Evolutionary conservation across 352 stramenopile genomes (phyloP), one percentile per base, ranked within the genome.

Genomic region (Phytophthora hybrid): DNA sequence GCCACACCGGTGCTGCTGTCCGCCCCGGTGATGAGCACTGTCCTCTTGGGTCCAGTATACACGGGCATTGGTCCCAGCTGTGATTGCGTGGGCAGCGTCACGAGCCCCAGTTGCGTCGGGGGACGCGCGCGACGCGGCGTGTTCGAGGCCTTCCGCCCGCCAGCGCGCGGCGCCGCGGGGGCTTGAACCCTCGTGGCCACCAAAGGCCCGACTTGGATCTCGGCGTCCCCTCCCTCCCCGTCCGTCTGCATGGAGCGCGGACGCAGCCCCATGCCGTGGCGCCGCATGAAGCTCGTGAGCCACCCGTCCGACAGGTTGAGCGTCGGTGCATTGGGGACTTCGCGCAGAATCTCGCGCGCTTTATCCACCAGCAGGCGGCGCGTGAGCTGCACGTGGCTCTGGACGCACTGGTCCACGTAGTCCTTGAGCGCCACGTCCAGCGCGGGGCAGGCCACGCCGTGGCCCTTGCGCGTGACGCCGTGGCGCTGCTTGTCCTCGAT

Each of bases 1-100:
- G 70, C 75, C 46, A 84, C 41, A 0, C 81, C 81, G 13, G 83
- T 79, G 19, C 68, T 77, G 39, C 72, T 76, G 53, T 75, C 79
- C 19, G 67, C 69, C 13, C 82, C 82, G 18, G 82, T 88, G 68
- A 90, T 84, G 6, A 88, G 39, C 44, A 89, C 81, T n/a, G 78
- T 85, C 37, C 81, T 74, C 44, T 69, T 70, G 7, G 67, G 59
- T 23, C 68, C 73, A 10, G 68, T 76, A 58, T 78, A 78, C 18
- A 75, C 55, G 3, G 66, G 55, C 11, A 49, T 19, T 1, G 55
- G 60, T 3, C 31, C 16, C 59, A 59, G 46, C 21, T 29, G 10
- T 2, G 29, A 13, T 32, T 31, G 29, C n/a, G 60, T 57, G 1
- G 61, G 60, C 16, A 55, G 16, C 18, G 70, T n/a, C 11, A 71